Percentiles rank a stretch among this genome's conserved stretches.
These are phyloP conservation scores for Pyronema omphalodes DNA, from an alignment of 495 filamentous ascomycete species.

Conservation along the genomic window DNA sequence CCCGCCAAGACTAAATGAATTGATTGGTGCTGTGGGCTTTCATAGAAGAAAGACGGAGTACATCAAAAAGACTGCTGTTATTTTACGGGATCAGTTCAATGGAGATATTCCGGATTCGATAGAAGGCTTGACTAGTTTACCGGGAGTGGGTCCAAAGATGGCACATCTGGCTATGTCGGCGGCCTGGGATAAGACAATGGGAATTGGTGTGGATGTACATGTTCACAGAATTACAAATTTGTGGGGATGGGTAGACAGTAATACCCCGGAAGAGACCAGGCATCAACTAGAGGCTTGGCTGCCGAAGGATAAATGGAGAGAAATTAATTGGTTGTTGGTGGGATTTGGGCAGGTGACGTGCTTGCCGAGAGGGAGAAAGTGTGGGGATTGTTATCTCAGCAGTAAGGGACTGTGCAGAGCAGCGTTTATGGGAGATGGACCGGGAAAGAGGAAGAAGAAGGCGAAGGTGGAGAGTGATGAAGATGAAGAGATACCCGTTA, in stretches of 20 bases:
- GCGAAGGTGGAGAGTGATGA: constrained; percentile 29
- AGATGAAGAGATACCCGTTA: constrained; percentile 10
- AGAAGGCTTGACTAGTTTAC: constrained; percentile 57
- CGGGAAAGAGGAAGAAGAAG: constrained; percentile 30
- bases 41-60: constrained; percentile 82
- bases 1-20: constrained; percentile 47
- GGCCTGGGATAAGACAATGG: constrained; percentile 40
- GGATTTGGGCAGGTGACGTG: constrained; percentile 74
- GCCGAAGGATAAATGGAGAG: constrained; percentile 74
- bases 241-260: constrained; percentile 65
- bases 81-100: constrained; percentile 47
- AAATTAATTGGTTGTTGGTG: constrained; percentile 83
- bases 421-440: constrained; percentile 35
- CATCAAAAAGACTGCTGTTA: constrained; percentile 57
- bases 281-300: constrained; percentile 63
- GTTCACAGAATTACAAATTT: constrained; percentile 84
- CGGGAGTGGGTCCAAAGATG: constrained; percentile 96
- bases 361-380: constrained; percentile 57
- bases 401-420: constrained; percentile 56
- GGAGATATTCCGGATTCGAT: constrained; percentile 74
- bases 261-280: constrained; percentile 71
- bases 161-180: constrained; percentile 72
- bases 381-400: constrained; percentile 66
- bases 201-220: constrained; percentile 51
- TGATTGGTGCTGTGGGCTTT: constrained; percentile 89